A percentile compares a stretch with the other conserved stretches of the same genome.
These are phyloP conservation scores for Yarrowia divulgata DNA, from an alignment of 805 yeast species.

Conservation along the genomic window DNA sequence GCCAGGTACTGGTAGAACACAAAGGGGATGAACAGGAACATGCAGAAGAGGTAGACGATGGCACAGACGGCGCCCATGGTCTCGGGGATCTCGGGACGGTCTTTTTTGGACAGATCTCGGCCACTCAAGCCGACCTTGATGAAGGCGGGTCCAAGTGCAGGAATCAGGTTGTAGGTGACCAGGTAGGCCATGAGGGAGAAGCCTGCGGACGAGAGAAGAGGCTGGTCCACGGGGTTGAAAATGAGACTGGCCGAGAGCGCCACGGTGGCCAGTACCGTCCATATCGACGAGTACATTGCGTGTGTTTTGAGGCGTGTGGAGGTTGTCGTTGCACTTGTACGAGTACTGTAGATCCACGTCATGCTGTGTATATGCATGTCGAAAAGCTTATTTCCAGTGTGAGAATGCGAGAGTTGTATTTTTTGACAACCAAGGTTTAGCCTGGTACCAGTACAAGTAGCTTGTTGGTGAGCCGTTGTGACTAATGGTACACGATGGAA, in stretches of 20 bases:
- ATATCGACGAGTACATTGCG: conserved; percentile 27
- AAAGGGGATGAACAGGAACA: conserved; percentile 88
- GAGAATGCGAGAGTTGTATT: conserved; percentile 3
- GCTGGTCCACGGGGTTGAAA: conserved; percentile 51
- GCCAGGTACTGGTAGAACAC: conserved; percentile 79
- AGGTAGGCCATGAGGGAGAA: conserved; percentile 72
- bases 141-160: conserved; percentile 70
- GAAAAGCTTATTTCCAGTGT: not conserved
- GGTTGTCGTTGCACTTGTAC: not conserved
- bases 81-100: conserved; percentile 82
- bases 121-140: conserved; percentile 84
- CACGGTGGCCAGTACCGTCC: conserved; percentile 36
- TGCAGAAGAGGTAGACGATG: conserved; percentile 75
- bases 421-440: not conserved
- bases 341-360: conserved; percentile 16
- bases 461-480: conserved; percentile 1
- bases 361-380: conserved; percentile 26
- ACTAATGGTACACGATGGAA: too few species aligned
- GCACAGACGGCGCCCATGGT: conserved; percentile 92
- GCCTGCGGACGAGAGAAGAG: conserved; percentile 67
- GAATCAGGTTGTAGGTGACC: conserved; percentile 67
- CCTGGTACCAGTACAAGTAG: too few species aligned
- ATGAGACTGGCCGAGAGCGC: conserved; percentile 41
- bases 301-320: conserved; percentile 2
- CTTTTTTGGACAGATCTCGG: conserved; percentile 78